Base-by-base conservation (phyloP, 768 basidiomycete species). In the Hericium coralloides region DNA sequence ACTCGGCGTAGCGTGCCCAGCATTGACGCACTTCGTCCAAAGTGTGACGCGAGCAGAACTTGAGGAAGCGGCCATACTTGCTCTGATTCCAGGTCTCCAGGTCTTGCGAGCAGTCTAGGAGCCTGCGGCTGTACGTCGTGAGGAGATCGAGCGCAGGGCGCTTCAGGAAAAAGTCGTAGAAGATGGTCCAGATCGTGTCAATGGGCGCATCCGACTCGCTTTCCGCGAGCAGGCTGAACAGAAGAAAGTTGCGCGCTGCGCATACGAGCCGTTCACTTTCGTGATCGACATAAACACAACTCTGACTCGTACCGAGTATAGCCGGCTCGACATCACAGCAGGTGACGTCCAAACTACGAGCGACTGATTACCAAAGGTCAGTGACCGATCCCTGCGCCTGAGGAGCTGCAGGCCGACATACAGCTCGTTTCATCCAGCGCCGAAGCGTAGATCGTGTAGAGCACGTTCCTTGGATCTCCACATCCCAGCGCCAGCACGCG, bases 401-500 rank as follows among this genome's bases (percentile, higher is more conserved):
- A 26, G 6, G 25, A 26, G 6, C 25, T 26, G 25, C 2, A 26
- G 6, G 6, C 2, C 6, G 15, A 55, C 45, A 8, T 48, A 55
- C 55, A 25, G 7, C 7, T 25, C 12, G 53, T 14, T 9, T 12
- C 18, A 12, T 49, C 45, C 15, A 18, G 8, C 7, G 23, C 54
- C 60, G 55, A 74, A 71, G n/a, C 63, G 57, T 66, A 66, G 2
- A 80, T 55, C 0, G 81, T 82, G 63, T 78, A 80, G 14, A 84
- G 57, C 9, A 83, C 73, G 54, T 74, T 79, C 26, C 81, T 69
- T 10, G 78, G 76, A 61, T 84, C 83, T 15, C 82, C 82, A 60
- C 81, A 83, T 22, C 76, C 82, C 25, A 83, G 69, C n/a, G 82
- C 72, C 4, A 85, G 69, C 23, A 82, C 64, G 18, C 74, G 66